Evolutionary conservation across 2,329 filamentous ascomycete species (phyloP).

Genomic region (Piedraia hortae): DNA sequence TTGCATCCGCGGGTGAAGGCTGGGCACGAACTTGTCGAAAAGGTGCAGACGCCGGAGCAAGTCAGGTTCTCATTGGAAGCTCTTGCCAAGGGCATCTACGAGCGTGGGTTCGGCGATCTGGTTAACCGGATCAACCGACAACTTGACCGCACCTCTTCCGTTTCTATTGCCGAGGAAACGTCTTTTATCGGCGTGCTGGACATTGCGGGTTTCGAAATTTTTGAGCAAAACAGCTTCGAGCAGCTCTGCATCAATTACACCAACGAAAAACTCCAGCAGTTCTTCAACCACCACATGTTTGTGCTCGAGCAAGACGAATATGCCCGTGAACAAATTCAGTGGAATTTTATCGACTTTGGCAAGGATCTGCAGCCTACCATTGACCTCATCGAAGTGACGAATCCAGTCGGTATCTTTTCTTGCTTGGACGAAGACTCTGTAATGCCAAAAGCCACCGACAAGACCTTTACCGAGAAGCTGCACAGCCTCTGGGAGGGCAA

Average conservation of each 20-base stretch:
- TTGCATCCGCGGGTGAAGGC: conserved; percentile 87
- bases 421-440: conserved; percentile 94
- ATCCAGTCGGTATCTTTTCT: conserved; percentile 95
- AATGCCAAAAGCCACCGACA: conserved; percentile 96
- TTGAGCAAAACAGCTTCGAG: conserved; percentile 94
- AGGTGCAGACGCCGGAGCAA: conserved; percentile 90
- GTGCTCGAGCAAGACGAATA: conserved; percentile 97
- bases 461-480: conserved; percentile 91
- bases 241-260: conserved; percentile 99
- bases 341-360: conserved; percentile 98
- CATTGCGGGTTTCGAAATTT: conserved; percentile 97
- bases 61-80: conserved; percentile 75
- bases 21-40: conserved; percentile 92
- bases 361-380: conserved; percentile 93
- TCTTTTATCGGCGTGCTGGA: conserved; percentile 94
- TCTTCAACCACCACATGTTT: conserved; percentile 99
- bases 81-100: conserved; percentile 88
- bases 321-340: conserved; percentile 88
- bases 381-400: conserved; percentile 81
- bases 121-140: conserved; percentile 79
- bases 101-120: conserved; percentile 78
- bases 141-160: conserved; percentile 44
- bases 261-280: conserved; percentile 95
- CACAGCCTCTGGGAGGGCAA: conserved; percentile 92
- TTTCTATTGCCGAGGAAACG: conserved; percentile 59